These are phyloP conservation scores for Apostasia shenzhenica DNA, from an alignment of 106 monocot species.

Conservation along the genomic window DNA sequence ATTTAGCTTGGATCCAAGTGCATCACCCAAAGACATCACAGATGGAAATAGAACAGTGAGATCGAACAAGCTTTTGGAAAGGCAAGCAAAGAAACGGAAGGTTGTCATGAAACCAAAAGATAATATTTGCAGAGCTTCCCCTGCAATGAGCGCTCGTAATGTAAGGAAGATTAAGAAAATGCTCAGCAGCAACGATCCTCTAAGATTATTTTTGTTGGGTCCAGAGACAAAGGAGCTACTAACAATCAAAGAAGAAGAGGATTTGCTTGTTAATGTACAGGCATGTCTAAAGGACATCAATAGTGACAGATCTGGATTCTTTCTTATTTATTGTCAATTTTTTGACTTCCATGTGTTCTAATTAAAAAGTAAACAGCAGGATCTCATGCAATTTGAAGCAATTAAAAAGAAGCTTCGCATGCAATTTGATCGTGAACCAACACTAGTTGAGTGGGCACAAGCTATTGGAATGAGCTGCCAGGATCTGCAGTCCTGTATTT, in stretches of 20 bases:
- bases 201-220: constrained; percentile 57
- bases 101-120: constrained; percentile 20
- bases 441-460: constrained; percentile 70
- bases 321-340: neutral
- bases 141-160: constrained; percentile 7
- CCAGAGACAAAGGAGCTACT: constrained; percentile 64
- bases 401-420: constrained; percentile 43
- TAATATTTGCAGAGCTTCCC: constrained; percentile 8
- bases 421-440: constrained; percentile 72
- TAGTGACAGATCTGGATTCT: neutral
- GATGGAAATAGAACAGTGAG: constrained; percentile 20
- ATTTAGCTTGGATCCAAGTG: constrained; percentile 20
- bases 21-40: constrained; percentile 5
- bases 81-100: constrained; percentile 49
- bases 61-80: constrained; percentile 45
- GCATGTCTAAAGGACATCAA: constrained; percentile 22
- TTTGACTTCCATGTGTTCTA: neutral
- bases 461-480: constrained; percentile 66
- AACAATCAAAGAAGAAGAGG: constrained; percentile 71
- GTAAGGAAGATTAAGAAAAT: constrained; percentile 42
- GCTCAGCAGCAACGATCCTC: constrained; percentile 50
- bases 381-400: constrained; percentile 69
- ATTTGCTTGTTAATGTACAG: constrained; percentile 61
- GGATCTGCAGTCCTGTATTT: constrained; percentile 40
- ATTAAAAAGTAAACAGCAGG: constrained; percentile 22